Percentiles rank a stretch among this genome's conserved stretches.
phyloP scores from a whole-genome alignment of 1,284 basidiomycete species.

The Uromyces viciae-fabae region DNA sequence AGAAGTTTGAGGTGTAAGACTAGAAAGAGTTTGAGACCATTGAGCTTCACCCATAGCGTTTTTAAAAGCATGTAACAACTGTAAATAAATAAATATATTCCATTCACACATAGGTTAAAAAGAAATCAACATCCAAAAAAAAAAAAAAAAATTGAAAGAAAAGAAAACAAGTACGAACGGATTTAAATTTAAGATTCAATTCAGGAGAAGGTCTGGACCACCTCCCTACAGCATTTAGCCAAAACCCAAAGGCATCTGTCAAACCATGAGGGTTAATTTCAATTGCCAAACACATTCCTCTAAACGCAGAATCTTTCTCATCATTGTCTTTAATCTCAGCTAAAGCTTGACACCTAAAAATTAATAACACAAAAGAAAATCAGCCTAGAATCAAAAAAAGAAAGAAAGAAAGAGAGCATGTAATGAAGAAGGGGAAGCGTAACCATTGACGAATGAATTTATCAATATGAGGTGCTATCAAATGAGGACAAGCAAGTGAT shows the following conservation, averaged over 20 bases:
- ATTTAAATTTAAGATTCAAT: conserved; percentile 64
- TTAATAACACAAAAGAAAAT: background rate
- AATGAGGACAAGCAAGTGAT: conserved; percentile 79
- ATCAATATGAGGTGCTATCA: conserved; percentile 83
- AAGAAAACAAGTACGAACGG: conserved; percentile 49
- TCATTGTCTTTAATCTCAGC: conserved; percentile 99
- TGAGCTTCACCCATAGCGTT: conserved; percentile 30
- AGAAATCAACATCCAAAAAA: background rate
- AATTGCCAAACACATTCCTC: conserved; percentile 92
- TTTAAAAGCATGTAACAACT: conserved; percentile 42
- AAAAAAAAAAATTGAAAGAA: background rate
- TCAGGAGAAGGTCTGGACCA: conserved; percentile 85
- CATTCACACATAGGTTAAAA: background rate
- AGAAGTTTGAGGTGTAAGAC: conserved; percentile 23
- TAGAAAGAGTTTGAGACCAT: conserved; percentile 19
- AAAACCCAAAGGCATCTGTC: conserved; percentile 40
- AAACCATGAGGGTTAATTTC: conserved; percentile 42
- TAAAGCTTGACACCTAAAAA: conserved; percentile 71
- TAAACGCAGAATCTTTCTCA: conserved; percentile 99
- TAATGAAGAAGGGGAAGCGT: background rate
- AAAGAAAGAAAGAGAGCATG: background rate
- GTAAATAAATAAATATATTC: background rate
- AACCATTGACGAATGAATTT: conserved; percentile 89
- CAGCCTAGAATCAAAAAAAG: background rate
- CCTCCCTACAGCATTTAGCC: conserved; percentile 77